Conservation (phyloP, 148 eudicot genomes). For the Dianthus caryophyllus region DNA sequence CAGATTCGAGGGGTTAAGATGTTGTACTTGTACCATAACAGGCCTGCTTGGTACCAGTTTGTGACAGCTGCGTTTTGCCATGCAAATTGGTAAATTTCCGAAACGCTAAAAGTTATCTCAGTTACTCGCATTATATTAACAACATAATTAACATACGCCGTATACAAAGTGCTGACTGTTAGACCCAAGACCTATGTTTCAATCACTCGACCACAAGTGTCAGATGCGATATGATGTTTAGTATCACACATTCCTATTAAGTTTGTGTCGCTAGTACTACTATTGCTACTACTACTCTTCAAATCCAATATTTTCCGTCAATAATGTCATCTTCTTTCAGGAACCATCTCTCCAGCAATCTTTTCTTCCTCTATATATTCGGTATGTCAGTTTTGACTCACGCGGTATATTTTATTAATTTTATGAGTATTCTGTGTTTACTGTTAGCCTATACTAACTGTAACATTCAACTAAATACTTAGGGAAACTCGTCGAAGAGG, state of each 20-base stretch:
- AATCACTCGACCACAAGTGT: no score
- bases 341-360: conserved; percentile 98
- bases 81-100: conserved; percentile 69
- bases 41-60: conserved; percentile 94
- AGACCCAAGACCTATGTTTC: background rate
- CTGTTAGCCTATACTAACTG: background rate
- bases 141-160: no score
- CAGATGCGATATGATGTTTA: no score
- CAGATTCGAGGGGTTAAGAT: conserved; percentile 66
- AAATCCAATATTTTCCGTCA: conserved; percentile 9
- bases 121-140: background rate
- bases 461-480: conserved; percentile 18
- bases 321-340: conserved; percentile 37
- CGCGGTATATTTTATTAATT: background rate
- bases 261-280: background rate
- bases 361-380: conserved; percentile 91
- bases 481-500: conserved; percentile 99
- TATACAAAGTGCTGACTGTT: background rate
- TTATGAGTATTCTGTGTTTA: background rate
- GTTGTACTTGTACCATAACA: conserved; percentile 73
- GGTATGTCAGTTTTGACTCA: conserved; percentile 42
- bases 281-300: background rate
- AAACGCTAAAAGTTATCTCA: background rate
- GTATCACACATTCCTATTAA: no score
- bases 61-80: conserved; percentile 96